phyloP scores from a whole-genome alignment of 192 early-diverging fungal genomes.

The Coemansia umbellata region DNA sequence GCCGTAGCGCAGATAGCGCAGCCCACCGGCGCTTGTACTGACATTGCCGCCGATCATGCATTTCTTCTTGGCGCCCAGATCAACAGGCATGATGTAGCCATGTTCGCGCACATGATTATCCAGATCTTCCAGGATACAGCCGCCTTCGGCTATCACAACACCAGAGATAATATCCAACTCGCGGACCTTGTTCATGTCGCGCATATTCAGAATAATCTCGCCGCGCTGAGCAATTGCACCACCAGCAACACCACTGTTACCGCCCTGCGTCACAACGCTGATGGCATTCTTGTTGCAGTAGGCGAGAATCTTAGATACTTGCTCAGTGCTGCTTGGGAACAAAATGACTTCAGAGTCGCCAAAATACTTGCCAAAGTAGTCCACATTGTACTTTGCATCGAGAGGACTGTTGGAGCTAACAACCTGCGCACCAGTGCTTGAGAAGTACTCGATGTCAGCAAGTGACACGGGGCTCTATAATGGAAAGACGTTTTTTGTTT shows the following conservation, averaged over 20 bases:
- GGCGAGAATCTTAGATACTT: constrained; percentile 77
- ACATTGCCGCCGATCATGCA: constrained; percentile 99
- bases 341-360: constrained; percentile 75
- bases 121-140: constrained; percentile 83
- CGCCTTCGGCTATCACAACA: constrained; percentile 82
- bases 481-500: background rate
- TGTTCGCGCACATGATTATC: constrained; percentile 77
- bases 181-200: constrained; percentile 75
- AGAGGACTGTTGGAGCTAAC: constrained; percentile 12
- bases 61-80: constrained; percentile 77
- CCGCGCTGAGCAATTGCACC: constrained; percentile 89
- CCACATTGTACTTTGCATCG: constrained; percentile 53
- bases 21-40: constrained; percentile 94
- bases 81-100: constrained; percentile 91
- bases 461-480: constrained; percentile 13
- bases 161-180: constrained; percentile 72
- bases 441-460: constrained; percentile 30
- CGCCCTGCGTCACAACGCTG: constrained; percentile 93
- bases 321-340: constrained; percentile 75
- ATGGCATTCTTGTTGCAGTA: constrained; percentile 82
- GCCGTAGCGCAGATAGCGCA: constrained; percentile 92
- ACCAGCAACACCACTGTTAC: constrained; percentile 94
- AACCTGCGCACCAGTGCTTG: constrained; percentile 13
- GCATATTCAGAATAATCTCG: constrained; percentile 78
- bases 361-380: constrained; percentile 90